phyloP scores from a whole-genome alignment of 495 filamentous ascomycete genomes.

The Podospora australis region DNA sequence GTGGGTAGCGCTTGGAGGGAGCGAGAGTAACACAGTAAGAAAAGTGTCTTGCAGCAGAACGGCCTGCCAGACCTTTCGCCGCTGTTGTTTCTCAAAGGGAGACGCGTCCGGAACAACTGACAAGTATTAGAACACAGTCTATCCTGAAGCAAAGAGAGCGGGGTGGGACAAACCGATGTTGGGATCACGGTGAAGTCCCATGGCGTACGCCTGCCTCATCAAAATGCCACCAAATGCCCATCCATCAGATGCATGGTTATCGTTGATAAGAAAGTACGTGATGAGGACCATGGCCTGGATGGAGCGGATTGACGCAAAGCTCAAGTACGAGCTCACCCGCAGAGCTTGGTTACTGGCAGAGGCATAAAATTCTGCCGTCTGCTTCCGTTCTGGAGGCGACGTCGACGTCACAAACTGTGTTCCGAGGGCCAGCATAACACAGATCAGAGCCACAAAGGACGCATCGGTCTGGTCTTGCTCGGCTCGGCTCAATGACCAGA shows the following conservation, averaged over 20 bases:
- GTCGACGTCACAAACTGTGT: slow-evolving; percentile 62
- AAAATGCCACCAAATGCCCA: slow-evolving; percentile 69
- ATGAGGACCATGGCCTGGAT: slow-evolving; percentile 70
- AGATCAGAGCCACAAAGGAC: slow-evolving; percentile 57
- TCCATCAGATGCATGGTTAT: slow-evolving; percentile 67
- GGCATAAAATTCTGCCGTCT: slow-evolving; percentile 70
- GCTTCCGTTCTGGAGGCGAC: slow-evolving; percentile 49
- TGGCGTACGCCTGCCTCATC: slow-evolving; percentile 65
- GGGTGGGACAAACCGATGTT: slow-evolving; percentile 46
- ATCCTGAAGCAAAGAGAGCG: not conserved
- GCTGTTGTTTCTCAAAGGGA: slow-evolving; percentile 59
- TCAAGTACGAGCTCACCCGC: slow-evolving; percentile 61
- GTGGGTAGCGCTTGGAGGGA: slow-evolving; percentile 65
- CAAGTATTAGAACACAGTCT: not conserved
- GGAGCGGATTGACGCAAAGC: slow-evolving; percentile 55
- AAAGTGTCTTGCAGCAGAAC: slow-evolving; percentile 72
- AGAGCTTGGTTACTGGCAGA: slow-evolving; percentile 66
- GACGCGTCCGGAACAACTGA: slow-evolving; percentile 50
- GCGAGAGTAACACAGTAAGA: slow-evolving; percentile 64
- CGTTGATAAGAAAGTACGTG: slow-evolving; percentile 71
- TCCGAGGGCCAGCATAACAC: slow-evolving; percentile 63
- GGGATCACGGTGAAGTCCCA: slow-evolving; percentile 69
- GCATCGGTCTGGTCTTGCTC: slow-evolving; percentile 51
- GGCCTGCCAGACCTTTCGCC: slow-evolving; percentile 68
- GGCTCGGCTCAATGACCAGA: slow-evolving; percentile 50